These are phyloP conservation scores for Chaetothyriales sp. DNA, from an alignment of 2,329 filamentous ascomycete species.

Conservation along the genomic window DNA sequence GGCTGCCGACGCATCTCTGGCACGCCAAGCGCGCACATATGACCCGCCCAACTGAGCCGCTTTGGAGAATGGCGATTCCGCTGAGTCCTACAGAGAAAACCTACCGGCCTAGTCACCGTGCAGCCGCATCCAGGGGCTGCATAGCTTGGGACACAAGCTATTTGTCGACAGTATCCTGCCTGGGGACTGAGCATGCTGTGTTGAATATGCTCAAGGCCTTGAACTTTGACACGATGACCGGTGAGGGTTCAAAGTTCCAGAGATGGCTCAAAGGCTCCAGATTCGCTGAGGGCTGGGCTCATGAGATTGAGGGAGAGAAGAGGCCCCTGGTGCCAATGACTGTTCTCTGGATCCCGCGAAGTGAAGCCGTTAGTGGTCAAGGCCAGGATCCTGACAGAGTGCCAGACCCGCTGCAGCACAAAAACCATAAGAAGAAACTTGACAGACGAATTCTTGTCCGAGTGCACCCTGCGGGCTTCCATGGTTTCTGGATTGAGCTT, in stretches of 20 bases:
- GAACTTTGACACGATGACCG: slow-evolving; percentile 43
- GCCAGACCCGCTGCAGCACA: background rate
- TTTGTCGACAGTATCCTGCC: slow-evolving; percentile 68
- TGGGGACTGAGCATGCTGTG: slow-evolving; percentile 50
- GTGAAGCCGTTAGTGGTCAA: background rate
- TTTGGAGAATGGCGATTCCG: slow-evolving; percentile 85
- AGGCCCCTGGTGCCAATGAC: slow-evolving; percentile 56
- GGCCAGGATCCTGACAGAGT: slow-evolving; percentile 12
- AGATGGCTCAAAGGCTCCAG: slow-evolving; percentile 57
- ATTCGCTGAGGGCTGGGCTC: slow-evolving; percentile 42
- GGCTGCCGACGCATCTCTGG: slow-evolving; percentile 88
- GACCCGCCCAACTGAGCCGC: slow-evolving; percentile 58
- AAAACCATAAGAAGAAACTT: slow-evolving; percentile 20
- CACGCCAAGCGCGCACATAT: slow-evolving; percentile 85
- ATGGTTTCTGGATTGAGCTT: slow-evolving; percentile 49
- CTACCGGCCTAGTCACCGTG: slow-evolving; percentile 74
- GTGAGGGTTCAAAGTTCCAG: slow-evolving; percentile 48
- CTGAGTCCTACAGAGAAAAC: slow-evolving; percentile 77
- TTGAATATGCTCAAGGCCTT: slow-evolving; percentile 51
- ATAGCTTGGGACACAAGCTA: slow-evolving; percentile 92
- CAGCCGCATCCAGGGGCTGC: slow-evolving; percentile 57
- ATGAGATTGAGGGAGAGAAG: slow-evolving; percentile 38
- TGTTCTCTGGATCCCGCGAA: slow-evolving; percentile 54
- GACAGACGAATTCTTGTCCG: slow-evolving; percentile 51
- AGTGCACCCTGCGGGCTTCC: slow-evolving; percentile 63